These are phyloP conservation scores for Gracilaria domingensis DNA, from an alignment of 23 red algal species.

Conservation along the genomic window DNA sequence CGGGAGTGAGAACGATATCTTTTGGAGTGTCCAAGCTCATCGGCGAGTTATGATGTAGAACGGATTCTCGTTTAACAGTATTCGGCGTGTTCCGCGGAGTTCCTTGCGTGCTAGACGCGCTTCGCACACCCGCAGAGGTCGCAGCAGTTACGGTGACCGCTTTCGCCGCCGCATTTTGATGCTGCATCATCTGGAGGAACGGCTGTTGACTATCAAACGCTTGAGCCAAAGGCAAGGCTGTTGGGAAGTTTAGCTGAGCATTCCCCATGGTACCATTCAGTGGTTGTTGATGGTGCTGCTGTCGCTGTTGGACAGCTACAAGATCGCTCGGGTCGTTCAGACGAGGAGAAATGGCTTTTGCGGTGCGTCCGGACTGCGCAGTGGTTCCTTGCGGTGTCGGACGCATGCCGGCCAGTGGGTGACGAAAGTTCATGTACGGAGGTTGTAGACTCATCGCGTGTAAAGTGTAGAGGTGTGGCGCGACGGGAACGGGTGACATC, in stretches of 20 bases:
- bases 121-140: background rate
- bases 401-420: constrained; percentile 35
- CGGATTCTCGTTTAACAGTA: constrained; percentile 3
- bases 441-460: constrained; percentile 57
- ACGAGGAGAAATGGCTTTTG: constrained; percentile 66
- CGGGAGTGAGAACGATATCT: background rate
- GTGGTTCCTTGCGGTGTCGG: background rate
- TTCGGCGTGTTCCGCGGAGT: constrained; percentile 9
- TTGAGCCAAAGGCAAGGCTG: constrained; percentile 12
- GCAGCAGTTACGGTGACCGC: background rate
- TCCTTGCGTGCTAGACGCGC: background rate
- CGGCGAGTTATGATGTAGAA: background rate
- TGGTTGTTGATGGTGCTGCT: constrained; percentile 58
- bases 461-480: constrained; percentile 62
- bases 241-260: constrained; percentile 9
- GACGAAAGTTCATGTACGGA: constrained; percentile 46
- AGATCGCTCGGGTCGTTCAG: constrained; percentile 47
- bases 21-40: background rate
- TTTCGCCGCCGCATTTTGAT: constrained; percentile 16
- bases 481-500: constrained; percentile 22
- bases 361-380: constrained; percentile 20
- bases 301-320: constrained; percentile 47
- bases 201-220: constrained; percentile 29
- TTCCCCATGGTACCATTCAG: background rate
- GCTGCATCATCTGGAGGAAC: constrained; percentile 47